Evolutionary conservation across 2,329 filamentous ascomycete genomes (phyloP), one percentile per base, ranked within the genome.

Genomic region (Phaeoacremonium minimum): DNA sequence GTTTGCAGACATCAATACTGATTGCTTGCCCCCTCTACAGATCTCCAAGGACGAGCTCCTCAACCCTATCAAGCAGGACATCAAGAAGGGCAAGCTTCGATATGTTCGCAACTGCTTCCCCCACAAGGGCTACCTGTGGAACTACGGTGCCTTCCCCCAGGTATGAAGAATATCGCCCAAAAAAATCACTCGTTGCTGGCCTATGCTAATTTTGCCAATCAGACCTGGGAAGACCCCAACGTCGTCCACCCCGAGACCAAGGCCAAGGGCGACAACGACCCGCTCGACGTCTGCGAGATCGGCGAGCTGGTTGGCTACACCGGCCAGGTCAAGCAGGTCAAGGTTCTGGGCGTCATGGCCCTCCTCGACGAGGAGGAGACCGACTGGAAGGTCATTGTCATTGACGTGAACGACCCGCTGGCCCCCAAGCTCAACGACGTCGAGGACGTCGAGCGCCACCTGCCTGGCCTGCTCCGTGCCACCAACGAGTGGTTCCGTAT

Each of bases 401-500:
- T 98, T 61, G 93, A 98, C 64, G 72, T 96, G 64, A 95, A 97
- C 72, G 93, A 98, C 73, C 91, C 93, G 51, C 78, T 98, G 48
- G 93, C 93, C 39, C 70, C 87, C 60, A 95, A 95, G 81, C 85
- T 98, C 63, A 91, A 98, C 73, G 91, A 97, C 66, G 84, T 97
- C 47, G 93, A 97, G 80, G 93, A 98, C 63, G 93, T 98, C 53
- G 93, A 98, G 80, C 85, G 91, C 61, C 93, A 97, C 75, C 83
- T 98, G 41, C 93, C 93, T 43, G 93, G 93, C 55, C 87, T 98
- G 42, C 80, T 98, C 64, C 86, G 93, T 52, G 93, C 93, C 61
- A 97, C 91, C 63, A 98, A 98, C 63, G 93, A 98, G 77, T 98
- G 93, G 93, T 98, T 98, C 89, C 89, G 93, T 68, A 98, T 98